These are phyloP conservation scores for Taiozyma sp. DNA, from an alignment of 1,139 yeast genomes.

Conservation along the genomic window DNA sequence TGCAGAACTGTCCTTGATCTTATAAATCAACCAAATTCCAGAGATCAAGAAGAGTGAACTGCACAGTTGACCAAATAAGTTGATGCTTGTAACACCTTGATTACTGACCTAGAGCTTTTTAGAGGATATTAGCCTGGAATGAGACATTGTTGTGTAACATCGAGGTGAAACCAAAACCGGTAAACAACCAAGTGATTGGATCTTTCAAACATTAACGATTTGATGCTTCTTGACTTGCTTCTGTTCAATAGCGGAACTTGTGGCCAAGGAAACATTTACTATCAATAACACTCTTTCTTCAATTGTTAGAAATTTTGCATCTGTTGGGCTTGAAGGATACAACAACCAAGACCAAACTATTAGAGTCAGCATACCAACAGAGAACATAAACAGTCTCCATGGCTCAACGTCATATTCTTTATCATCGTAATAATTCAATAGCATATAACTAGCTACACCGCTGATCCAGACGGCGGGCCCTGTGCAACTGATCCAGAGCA, in stretches of 20 bases:
- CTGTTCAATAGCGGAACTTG: constrained; percentile 40
- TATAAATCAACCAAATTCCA: constrained; percentile 7
- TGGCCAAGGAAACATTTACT: constrained; percentile 36
- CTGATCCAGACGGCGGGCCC: constrained; percentile 40
- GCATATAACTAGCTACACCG: constrained; percentile 40
- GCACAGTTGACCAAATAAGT: constrained; percentile 29
- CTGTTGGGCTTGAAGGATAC: constrained; percentile 42
- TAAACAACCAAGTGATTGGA: constrained; percentile 42
- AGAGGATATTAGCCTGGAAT: constrained; percentile 40
- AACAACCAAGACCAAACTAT: constrained; percentile 28
- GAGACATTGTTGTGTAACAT: constrained; percentile 28
- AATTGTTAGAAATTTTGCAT: constrained; percentile 31
- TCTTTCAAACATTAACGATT: constrained; percentile 37
- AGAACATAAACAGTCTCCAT: constrained; percentile 38
- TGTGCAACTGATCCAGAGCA: constrained; percentile 40
- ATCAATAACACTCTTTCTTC: constrained; percentile 42
- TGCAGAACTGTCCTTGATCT: constrained; percentile 26
- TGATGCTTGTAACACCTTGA: constrained; percentile 37
- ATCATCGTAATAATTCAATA: constrained; percentile 26
- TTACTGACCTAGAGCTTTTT: constrained; percentile 46
- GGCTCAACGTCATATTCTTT: constrained; percentile 28
- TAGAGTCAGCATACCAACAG: constrained; percentile 39
- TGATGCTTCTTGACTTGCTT: constrained; percentile 39
- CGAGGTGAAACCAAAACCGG: constrained; percentile 33
- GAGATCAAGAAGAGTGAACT: background rate